Conservation (phyloP, 2,329 filamentous ascomycete species). For the Alternaria novae-zelandiae region DNA sequence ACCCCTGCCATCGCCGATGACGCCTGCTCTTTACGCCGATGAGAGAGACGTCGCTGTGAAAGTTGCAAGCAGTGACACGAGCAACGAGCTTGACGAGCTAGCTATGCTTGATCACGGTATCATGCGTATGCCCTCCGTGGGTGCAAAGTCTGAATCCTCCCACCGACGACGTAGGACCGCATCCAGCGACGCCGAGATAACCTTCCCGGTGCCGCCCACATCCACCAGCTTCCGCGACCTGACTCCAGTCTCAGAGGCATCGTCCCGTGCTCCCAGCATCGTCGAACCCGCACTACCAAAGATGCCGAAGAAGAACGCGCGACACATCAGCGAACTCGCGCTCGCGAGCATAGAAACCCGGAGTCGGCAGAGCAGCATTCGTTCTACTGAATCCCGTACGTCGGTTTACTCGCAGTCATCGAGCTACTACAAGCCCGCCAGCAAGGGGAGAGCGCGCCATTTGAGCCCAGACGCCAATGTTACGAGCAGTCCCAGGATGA, state of each 20-base stretch:
- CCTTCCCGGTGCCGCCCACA: constrained; percentile 25
- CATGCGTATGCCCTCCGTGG: constrained; percentile 29
- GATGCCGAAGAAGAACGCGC: constrained; percentile 21
- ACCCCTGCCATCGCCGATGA: constrained; percentile 45
- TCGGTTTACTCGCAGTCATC: constrained; percentile 20
- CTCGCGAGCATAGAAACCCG: constrained; percentile 15
- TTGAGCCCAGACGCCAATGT: constrained; percentile 33
- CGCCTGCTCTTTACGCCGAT: constrained; percentile 36
- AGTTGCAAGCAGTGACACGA: constrained; percentile 45
- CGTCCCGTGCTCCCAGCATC: constrained; percentile 31
- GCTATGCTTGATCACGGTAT: constrained; percentile 29
- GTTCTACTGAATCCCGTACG: constrained; percentile 22
- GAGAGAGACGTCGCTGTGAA: constrained; percentile 42
- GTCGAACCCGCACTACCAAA: constrained; percentile 23
- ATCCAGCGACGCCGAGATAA: constrained; percentile 40
- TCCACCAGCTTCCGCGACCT: constrained; percentile 22
- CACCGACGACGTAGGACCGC: constrained; percentile 45
- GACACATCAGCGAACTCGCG: constrained; percentile 24
- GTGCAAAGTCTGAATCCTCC: constrained; percentile 29
- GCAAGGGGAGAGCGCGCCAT: constrained; percentile 21
- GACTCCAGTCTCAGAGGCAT: constrained; percentile 28
- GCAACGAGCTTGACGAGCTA: constrained; percentile 40
- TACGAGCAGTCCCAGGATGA: constrained; percentile 22
- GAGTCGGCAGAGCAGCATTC: constrained; percentile 31
- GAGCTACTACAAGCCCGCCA: constrained; percentile 9